These are phyloP conservation scores for Batrachochytrium dendrobatidis DNA, from an alignment of 371 early-diverging fungal species.

Conservation along the genomic window DNA sequence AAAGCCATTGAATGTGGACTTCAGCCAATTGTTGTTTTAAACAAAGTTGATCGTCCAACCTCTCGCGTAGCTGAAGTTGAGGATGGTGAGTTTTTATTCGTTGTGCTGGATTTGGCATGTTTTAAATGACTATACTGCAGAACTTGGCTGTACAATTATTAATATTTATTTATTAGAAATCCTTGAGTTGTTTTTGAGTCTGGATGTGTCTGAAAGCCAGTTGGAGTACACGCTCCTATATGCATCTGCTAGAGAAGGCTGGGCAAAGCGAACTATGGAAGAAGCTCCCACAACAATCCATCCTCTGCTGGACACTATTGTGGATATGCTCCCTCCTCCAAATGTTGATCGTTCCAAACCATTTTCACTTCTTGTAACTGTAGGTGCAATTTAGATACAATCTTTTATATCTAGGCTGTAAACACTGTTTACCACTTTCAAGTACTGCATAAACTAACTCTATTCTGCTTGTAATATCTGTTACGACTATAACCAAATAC, in stretches of 20 bases:
- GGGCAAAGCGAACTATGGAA: slow-evolving; percentile 51
- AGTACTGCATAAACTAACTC: too few species aligned
- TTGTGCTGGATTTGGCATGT: background rate
- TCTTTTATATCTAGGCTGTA: background rate
- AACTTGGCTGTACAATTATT: background rate
- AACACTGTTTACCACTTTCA: background rate
- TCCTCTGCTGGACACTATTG: slow-evolving; percentile 60
- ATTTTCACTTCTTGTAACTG: slow-evolving; percentile 71
- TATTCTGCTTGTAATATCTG: too few species aligned
- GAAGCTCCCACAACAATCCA: slow-evolving; percentile 39
- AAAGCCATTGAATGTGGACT: slow-evolving; percentile 62
- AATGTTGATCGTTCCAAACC: slow-evolving; percentile 47
- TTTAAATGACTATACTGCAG: background rate
- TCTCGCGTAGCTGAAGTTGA: slow-evolving; percentile 66
- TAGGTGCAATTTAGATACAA: too few species aligned
- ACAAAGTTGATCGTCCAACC: slow-evolving; percentile 71
- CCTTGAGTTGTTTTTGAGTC: slow-evolving; percentile 62
- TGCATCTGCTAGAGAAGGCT: slow-evolving; percentile 75
- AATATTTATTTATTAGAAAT: slow-evolving; percentile 33
- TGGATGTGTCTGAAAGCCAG: slow-evolving; percentile 69
- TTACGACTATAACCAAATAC: too few species aligned
- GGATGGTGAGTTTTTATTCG: slow-evolving; percentile 23
- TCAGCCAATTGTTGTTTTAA: slow-evolving; percentile 66
- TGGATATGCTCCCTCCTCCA: slow-evolving; percentile 59
- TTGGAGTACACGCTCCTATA: slow-evolving; percentile 63